Evolutionary conservation across 2,329 filamentous ascomycete genomes (phyloP), one percentile per base, ranked within the genome.

Genomic region (Apiospora kogelbergensis): DNA sequence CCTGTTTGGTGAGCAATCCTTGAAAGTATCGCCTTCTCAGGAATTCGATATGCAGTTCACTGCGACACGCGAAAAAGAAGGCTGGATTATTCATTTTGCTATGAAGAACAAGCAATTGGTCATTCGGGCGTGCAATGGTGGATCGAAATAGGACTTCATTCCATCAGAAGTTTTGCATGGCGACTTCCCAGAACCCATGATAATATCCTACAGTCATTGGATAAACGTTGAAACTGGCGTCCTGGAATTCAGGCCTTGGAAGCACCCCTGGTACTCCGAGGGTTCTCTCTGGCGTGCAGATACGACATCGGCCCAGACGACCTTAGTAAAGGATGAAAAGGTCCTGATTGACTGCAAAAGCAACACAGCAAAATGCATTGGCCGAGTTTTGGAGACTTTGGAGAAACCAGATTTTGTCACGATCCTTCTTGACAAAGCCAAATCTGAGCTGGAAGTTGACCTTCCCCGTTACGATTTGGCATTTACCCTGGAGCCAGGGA

Each of bases 401-500:
- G 63, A 65, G 3, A 44, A 20, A 1, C 22, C 26, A 6, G 30
- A 22, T 3, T 45, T 20, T 6, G 26, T 65, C 22, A 42, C 40
- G 1, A 65, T 65, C 15, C 0, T 44, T 10, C 10, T 42, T 6
- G 22, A 45, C 63, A 42, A 65, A 44, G 15, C 22, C 7, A 42
- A 26, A 1, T 20, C 22, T 5, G 40, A 65, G n/a, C 2, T 65
- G n/a, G 40, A 24, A 22, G 40, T 65, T 20, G 40, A n/a, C 2
- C 63, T 65, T 10, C 40, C 40, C 26, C 63, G 63, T 4, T 45
- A 26, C 13, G 37, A 82, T 5, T 76, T 89, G 0, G 78, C 80
- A 0, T 90, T 90, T 69, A 73, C 69, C 9, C 67, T 86, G 0
- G 70, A 72, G 1, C 17, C 68, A 1, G 74, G 76, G 0, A 71